Evolutionary conservation across 2,329 filamentous ascomycete genomes (phyloP).

Genomic region (Graphium sp.): DNA sequence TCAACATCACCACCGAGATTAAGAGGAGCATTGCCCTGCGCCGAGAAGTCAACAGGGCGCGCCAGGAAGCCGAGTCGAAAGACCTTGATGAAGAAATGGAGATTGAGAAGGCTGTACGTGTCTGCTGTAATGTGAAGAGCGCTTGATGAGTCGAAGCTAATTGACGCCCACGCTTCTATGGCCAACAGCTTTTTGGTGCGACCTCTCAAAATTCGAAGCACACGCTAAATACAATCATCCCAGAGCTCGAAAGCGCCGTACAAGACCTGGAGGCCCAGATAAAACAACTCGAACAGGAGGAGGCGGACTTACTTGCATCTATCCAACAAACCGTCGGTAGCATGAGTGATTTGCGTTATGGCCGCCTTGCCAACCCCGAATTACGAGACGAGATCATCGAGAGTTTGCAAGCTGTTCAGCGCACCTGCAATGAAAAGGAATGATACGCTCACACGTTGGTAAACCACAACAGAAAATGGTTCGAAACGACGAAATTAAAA

Average conservation of each 20-base stretch:
- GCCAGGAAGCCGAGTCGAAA: slow-evolving; percentile 32
- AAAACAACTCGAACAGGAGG: slow-evolving; percentile 45
- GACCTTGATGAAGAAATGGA: slow-evolving; percentile 47
- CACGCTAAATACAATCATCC: slow-evolving; percentile 45
- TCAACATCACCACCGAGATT: slow-evolving; percentile 48
- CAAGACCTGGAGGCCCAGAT: slow-evolving; percentile 53
- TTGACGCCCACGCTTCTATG: neutral
- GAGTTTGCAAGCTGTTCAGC: slow-evolving; percentile 38
- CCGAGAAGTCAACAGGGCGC: slow-evolving; percentile 35
- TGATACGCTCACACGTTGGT: neutral
- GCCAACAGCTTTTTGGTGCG: slow-evolving; percentile 38
- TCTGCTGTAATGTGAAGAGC: neutral
- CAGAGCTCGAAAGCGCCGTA: slow-evolving; percentile 52
- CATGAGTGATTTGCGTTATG: slow-evolving; percentile 71
- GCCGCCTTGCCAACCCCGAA: slow-evolving; percentile 49
- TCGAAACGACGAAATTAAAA: too few species aligned
- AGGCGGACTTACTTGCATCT: slow-evolving; percentile 37
- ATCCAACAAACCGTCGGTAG: slow-evolving; percentile 51
- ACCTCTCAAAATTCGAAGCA: slow-evolving; percentile 32
- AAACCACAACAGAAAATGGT: too few species aligned
- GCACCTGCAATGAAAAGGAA: slow-evolving; percentile 3
- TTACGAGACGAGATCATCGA: slow-evolving; percentile 51
- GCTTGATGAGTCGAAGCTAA: slow-evolving; percentile 1
- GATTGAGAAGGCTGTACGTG: slow-evolving; percentile 38
- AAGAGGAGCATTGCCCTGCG: slow-evolving; percentile 40